Evolutionary conservation across 2,329 filamentous ascomycete species (phyloP).

Genomic region (Fusarium pseudoanthophilum): DNA sequence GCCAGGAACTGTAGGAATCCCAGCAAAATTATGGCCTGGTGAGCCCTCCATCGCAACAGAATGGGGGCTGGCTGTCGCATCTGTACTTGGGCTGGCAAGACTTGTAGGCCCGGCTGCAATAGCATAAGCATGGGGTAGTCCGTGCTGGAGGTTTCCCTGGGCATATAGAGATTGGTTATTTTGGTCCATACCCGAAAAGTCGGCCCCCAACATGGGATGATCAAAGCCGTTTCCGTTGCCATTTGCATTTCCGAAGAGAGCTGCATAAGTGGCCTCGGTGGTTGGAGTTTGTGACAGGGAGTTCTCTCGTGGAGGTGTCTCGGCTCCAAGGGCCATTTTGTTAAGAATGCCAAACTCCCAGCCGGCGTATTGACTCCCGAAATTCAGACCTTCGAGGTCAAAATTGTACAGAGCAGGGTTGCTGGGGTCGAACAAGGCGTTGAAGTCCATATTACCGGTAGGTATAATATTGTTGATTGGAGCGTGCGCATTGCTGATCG

Average conservation of each 20-base stretch:
- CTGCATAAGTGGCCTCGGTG: conserved; percentile 53
- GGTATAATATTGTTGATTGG: conserved; percentile 62
- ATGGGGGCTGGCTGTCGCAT: conserved; percentile 70
- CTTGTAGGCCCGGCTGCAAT: conserved; percentile 72
- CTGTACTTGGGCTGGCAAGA: conserved; percentile 72
- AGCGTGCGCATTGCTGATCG: conserved; percentile 60
- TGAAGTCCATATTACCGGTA: conserved; percentile 63
- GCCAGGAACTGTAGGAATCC: conserved; percentile 40
- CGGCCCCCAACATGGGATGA: conserved; percentile 60
- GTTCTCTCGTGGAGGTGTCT: conserved; percentile 77
- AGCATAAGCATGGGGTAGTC: conserved; percentile 72
- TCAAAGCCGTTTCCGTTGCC: conserved; percentile 63
- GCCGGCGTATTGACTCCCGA: conserved; percentile 95
- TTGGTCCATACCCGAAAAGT: conserved; percentile 65
- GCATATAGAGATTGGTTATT: conserved; percentile 59
- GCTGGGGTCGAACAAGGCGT: conserved; percentile 84
- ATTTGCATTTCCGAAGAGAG: conserved; percentile 63
- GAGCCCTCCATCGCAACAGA: conserved; percentile 67
- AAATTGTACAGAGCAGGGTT: conserved; percentile 96
- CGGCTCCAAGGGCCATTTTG: conserved; percentile 85
- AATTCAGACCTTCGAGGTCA: conserved; percentile 86
- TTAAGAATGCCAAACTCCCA: conserved; percentile 96
- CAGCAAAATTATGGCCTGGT: conserved; percentile 49
- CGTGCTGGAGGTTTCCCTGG: conserved; percentile 70
- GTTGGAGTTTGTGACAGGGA: conserved; percentile 56